Conservation (phyloP, 140 eudicot species). For the Stevia rebaudiana region DNA sequence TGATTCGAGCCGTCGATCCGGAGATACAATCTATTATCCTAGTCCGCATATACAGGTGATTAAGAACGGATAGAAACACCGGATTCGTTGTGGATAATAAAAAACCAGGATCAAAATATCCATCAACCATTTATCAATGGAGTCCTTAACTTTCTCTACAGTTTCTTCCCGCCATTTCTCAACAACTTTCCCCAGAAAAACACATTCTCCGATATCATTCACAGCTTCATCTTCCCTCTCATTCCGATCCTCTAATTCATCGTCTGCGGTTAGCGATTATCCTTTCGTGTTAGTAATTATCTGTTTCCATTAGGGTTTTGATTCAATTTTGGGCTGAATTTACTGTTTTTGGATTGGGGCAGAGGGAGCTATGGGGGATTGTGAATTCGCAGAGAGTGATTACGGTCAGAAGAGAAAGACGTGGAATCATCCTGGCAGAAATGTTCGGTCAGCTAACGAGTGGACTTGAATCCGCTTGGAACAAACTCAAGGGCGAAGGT, state of each 20-base stretch:
- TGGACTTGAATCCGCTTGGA: conserved; percentile 97
- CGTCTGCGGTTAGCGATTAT: conserved; percentile 31
- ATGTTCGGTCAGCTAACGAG: conserved; percentile 93
- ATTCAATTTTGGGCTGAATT: neutral
- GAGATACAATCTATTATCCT: neutral
- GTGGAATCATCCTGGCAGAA: conserved; percentile 59
- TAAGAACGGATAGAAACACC: conserved; percentile 9
- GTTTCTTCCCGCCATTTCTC: conserved; percentile 70
- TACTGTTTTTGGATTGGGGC: neutral
- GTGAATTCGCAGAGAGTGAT: conserved; percentile 37
- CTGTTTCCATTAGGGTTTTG: neutral
- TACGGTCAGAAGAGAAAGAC: conserved; percentile 28
- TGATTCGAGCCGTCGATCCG: conserved; percentile 21
- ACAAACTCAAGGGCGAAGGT: conserved; percentile 95
- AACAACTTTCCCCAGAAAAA: conserved; percentile 24
- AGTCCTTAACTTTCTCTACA: conserved; percentile 35
- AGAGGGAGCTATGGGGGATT: conserved; percentile 67
- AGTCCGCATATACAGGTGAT: conserved; percentile 14
- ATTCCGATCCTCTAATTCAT: conserved; percentile 45
- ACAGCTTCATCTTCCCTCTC: conserved; percentile 39
- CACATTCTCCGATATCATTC: conserved; percentile 24
- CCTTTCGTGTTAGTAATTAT: neutral
- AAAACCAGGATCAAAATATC: conserved; percentile 5
- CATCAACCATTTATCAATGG: conserved; percentile 24
- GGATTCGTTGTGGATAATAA: conserved; percentile 29